Evolutionary conservation across 2,329 filamentous ascomycete genomes (phyloP), one percentile per base, ranked within the genome.

Genomic region (Xylaria sp.): DNA sequence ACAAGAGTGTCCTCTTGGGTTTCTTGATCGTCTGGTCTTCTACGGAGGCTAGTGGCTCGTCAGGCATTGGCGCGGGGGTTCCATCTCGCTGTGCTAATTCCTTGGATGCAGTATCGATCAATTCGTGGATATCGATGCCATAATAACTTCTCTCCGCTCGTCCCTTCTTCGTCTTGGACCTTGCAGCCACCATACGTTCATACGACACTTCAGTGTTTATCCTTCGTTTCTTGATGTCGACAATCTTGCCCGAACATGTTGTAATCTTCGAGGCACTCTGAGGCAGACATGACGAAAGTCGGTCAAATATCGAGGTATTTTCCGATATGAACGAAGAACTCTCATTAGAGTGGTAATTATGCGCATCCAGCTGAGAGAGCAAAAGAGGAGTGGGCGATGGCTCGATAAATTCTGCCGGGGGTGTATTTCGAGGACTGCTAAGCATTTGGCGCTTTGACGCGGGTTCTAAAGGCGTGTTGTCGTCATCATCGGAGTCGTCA

Each of bases 41-140:
- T 18, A 85, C 80, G 1, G 86, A 85, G 25, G 74, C 80, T 18
- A 85, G 72, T 1, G 83, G 80, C 7, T 78, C 75, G 52, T 81
- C 80, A 0, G 79, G 74, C 18, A 70, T 57, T 1, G 74, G n/a
- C 20, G 72, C 57, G 72, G 75, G 1, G 72, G 65, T 66, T 68
- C 70, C 39, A 76, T 76, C 61, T 75, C 78, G 75, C 78, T 73
- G 73, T 46, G 84, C 81, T 10, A 87, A 81, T 70, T 94, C 89
- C 23, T 87, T 86, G 63, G 88, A 83, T 2, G 92, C 92, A 18
- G 91, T 87, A 66, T 92, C 90, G 66, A 98, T 87, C 48, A 99
- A 83, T 65, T 89, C 85, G 79, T 98, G 94, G 41, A 99, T 96
- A 56, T 97, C 91, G 72, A 99, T 91, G 10, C 96, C 96, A 78